Evolutionary conservation across 495 filamentous ascomycete genomes (phyloP).

Genomic region (Penicillium robsamsonii): DNA sequence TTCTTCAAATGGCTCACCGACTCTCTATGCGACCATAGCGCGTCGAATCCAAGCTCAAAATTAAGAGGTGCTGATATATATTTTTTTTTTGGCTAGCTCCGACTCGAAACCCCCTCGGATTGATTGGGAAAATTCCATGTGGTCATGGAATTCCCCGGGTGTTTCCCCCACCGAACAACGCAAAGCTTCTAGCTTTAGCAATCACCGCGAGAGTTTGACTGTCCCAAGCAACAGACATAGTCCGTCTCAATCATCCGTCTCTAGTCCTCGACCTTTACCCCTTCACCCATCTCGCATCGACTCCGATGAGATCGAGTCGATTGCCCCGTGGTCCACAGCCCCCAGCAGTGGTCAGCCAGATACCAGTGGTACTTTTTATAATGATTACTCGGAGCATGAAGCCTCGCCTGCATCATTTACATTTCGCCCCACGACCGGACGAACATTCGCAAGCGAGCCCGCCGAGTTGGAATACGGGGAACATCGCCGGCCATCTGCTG

Average conservation of each 20-base stretch:
- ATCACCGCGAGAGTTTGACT: constrained; percentile 40
- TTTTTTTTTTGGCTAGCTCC: constrained; percentile 21
- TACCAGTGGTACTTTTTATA: constrained; percentile 41
- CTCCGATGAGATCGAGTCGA: constrained; percentile 35
- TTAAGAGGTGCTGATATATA: constrained; percentile 1
- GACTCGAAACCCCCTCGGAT: constrained; percentile 24
- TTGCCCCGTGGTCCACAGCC: constrained; percentile 36
- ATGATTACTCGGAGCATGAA: constrained; percentile 45
- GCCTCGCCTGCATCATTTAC: constrained; percentile 60
- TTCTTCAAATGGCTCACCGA: background rate
- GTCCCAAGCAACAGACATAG: constrained; percentile 35
- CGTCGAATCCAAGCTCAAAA: background rate
- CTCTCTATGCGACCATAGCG: background rate
- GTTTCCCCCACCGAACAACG: constrained; percentile 46
- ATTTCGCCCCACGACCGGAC: constrained; percentile 63
- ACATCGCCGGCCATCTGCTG: constrained; percentile 81
- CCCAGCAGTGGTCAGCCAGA: constrained; percentile 34
- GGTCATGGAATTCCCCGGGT: constrained; percentile 46
- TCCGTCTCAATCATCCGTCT: constrained; percentile 23
- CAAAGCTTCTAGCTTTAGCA: constrained; percentile 38
- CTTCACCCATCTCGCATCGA: constrained; percentile 26
- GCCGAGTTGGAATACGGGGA: constrained; percentile 65
- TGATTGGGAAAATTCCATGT: constrained; percentile 41
- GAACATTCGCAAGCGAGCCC: constrained; percentile 64
- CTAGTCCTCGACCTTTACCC: constrained; percentile 30